These are phyloP conservation scores for Avicennia marina DNA, from an alignment of 257 asterid genomes.

Conservation along the genomic window DNA sequence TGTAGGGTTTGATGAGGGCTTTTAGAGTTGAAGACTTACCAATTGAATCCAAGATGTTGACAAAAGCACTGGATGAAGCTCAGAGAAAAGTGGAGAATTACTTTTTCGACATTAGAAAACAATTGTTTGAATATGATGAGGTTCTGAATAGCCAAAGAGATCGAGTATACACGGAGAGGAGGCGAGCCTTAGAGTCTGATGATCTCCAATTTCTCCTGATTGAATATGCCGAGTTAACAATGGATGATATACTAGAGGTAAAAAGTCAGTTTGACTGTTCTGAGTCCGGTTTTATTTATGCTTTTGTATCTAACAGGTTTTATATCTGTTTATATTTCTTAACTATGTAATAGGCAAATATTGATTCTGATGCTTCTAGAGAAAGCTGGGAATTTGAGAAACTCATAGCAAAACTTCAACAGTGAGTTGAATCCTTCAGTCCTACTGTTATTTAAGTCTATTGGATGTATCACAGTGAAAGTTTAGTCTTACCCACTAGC, in stretches of 20 bases:
- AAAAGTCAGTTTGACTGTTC: slow-evolving; percentile 14
- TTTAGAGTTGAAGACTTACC: slow-evolving; percentile 99
- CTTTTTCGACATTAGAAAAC: slow-evolving; percentile 96
- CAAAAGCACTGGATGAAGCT: slow-evolving; percentile 98
- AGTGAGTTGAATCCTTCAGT: slow-evolving; percentile 48
- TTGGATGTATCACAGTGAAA: slow-evolving; percentile 4
- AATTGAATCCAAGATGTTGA: slow-evolving; percentile 96
- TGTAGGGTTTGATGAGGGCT: slow-evolving; percentile 96
- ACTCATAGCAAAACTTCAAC: slow-evolving; percentile 82
- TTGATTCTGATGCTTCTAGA: slow-evolving; percentile 76
- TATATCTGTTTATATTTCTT: slow-evolving; percentile 5
- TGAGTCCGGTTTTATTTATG: slow-evolving; percentile 1
- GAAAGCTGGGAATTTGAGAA: slow-evolving; percentile 94
- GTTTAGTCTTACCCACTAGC: slow-evolving; percentile 17
- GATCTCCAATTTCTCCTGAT: slow-evolving; percentile 80
- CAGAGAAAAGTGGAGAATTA: slow-evolving; percentile 97
- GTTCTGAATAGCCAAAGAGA: slow-evolving; percentile 99
- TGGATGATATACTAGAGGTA: slow-evolving; percentile 97
- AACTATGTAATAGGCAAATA: slow-evolving; percentile 64
- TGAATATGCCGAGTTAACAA: slow-evolving; percentile 96
- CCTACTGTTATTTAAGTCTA: no score
- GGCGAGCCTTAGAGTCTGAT: slow-evolving; percentile 88
- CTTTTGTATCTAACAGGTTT: slow-evolving; percentile 16
- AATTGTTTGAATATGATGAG: slow-evolving; percentile 89
- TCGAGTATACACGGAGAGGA: slow-evolving; percentile 90